Evolutionary conservation across 2,329 filamentous ascomycete species (phyloP).

Genomic region (Diplodia mutila): DNA sequence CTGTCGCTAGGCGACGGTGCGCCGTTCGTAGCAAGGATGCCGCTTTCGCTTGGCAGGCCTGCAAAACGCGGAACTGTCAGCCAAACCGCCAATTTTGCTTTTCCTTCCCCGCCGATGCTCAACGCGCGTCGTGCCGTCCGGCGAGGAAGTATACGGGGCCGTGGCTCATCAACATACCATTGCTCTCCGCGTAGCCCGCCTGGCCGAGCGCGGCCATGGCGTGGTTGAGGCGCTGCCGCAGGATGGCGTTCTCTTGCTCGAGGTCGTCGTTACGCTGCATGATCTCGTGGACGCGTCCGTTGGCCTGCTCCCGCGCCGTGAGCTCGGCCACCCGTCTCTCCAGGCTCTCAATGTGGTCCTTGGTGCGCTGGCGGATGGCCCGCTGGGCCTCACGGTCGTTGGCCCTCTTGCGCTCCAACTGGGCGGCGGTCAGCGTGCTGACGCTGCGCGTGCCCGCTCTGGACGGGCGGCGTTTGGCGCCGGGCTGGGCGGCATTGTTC

Average conservation of each 20-base stretch:
- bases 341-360: slow-evolving; percentile 62
- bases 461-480: slow-evolving; percentile 53
- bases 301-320: slow-evolving; percentile 51
- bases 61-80: slow-evolving; percentile 21
- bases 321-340: slow-evolving; percentile 59
- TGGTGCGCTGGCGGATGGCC: slow-evolving; percentile 62
- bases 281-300: slow-evolving; percentile 54
- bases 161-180: slow-evolving; percentile 39
- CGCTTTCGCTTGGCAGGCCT: slow-evolving; percentile 27
- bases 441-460: slow-evolving; percentile 62
- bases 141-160: slow-evolving; percentile 3
- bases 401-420: slow-evolving; percentile 62
- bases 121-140: slow-evolving; percentile 15
- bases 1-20: slow-evolving; percentile 45
- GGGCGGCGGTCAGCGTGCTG: slow-evolving; percentile 59
- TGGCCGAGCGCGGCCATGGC: slow-evolving; percentile 46
- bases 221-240: slow-evolving; percentile 55
- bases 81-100: slow-evolving; percentile 19
- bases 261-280: slow-evolving; percentile 58
- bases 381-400: slow-evolving; percentile 65
- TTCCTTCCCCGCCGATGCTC: slow-evolving; percentile 14
- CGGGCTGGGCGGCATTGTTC: slow-evolving; percentile 30
- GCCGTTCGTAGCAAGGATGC: slow-evolving; percentile 35
- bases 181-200: slow-evolving; percentile 36
- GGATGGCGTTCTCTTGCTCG: slow-evolving; percentile 58